Conservation (phyloP, 148 eudicot genomes). For the Nyssa sinensis region DNA sequence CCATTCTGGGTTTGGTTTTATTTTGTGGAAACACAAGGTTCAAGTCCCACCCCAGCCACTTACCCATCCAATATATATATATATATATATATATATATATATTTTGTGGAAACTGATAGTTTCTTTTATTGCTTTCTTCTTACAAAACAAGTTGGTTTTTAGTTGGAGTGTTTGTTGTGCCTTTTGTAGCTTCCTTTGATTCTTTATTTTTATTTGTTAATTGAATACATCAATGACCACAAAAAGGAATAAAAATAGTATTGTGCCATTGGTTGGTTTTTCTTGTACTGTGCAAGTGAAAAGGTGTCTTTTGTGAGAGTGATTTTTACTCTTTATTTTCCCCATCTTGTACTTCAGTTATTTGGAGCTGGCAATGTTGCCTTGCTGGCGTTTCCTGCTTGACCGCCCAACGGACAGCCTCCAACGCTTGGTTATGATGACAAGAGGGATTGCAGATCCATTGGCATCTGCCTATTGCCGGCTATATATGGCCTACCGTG, state of each 20-base stretch:
- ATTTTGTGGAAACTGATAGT: background rate
- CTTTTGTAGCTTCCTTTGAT: background rate
- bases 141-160: background rate
- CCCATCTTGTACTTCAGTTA: constrained; percentile 39
- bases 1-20: background rate
- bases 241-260: background rate
- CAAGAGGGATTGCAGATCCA: constrained; percentile 78
- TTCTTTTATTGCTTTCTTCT: background rate
- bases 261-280: background rate
- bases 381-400: constrained; percentile 67
- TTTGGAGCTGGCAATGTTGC: constrained; percentile 74
- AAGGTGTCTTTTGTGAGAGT: background rate
- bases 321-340: constrained; percentile 13
- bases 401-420: constrained; percentile 40
- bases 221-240: no score
- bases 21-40: no score
- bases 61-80: no score
- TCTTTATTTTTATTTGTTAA: no score
- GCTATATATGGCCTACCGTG: constrained; percentile 56
- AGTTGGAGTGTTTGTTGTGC: no score
- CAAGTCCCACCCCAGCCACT: no score
- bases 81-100: no score
- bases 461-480: constrained; percentile 73
- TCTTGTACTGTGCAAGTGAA: background rate
- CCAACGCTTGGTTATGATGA: constrained; percentile 66